A percentile compares a stretch with the other conserved stretches of the same genome.
Conservation (phyloP, 306 rosid species). For the Castanopsis chinensis region DNA sequence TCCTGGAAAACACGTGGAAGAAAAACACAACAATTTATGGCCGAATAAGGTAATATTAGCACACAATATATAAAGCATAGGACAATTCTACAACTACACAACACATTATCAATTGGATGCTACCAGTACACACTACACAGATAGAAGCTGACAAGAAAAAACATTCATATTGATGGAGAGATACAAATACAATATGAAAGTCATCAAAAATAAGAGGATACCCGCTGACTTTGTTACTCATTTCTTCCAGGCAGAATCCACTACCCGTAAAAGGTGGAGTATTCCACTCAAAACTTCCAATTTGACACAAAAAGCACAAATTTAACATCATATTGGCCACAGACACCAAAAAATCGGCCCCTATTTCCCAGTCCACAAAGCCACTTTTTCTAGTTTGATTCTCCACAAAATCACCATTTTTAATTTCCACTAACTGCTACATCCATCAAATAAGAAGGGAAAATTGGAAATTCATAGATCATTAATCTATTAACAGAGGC, state of each 20-base stretch:
- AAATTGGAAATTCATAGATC: not conserved
- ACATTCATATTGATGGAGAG: not conserved
- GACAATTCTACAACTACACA: not conserved
- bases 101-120: not conserved
- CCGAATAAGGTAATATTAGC: conserved; percentile 1
- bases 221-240: not conserved
- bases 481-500: not conserved
- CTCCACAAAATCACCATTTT: not conserved
- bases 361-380: not conserved
- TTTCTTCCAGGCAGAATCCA: not conserved
- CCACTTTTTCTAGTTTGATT: conserved; percentile 91
- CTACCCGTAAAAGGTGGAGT: not conserved
- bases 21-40: not conserved
- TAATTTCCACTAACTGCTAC: not conserved
- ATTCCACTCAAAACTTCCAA: not conserved
- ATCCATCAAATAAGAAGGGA: not conserved
- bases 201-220: not conserved
- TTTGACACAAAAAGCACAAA: too few species aligned
- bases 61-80: not conserved
- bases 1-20: conserved; percentile 42
- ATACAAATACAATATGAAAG: not conserved
- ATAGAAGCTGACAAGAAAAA: not conserved
- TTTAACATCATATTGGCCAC: too few species aligned
- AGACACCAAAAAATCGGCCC: too few species aligned
- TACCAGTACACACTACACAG: not conserved